Base-by-base conservation (phyloP, 306 rosid genomes). In the Ceratonia siliqua region DNA sequence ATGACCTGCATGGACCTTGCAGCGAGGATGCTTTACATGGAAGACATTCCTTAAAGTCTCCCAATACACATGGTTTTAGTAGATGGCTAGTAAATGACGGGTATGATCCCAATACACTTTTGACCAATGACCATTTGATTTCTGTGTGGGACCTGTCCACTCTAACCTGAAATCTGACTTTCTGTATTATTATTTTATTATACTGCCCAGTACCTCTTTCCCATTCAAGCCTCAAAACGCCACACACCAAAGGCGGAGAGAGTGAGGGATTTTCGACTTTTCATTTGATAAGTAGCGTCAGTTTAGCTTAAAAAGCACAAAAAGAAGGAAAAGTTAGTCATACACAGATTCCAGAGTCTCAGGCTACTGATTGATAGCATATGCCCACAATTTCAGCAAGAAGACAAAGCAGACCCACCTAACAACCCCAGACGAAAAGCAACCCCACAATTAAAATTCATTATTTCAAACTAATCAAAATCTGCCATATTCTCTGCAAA, bases 361-460 rank as follows among this genome's bases (percentile, higher is more conserved):
- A 57, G 71, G 52, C 43, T 66, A 27, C 53, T 75, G 80, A 79
- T 61, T 81, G 88, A 83, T 71, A 68, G 82, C 88, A 81, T 70
- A 67, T 78, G 73, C 87, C 89, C 86, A 70, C 84, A 82, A 80
- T 80, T 63, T 82, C 82, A 83, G 80, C 88, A 80, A 86, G 22
- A 82, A 83, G 92, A 93, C 96, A 91, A 81, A 81, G 48, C 70
- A 63, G 65, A 70, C 87, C 90, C 90, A 86, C 97, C 93, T 36
- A 89, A 72, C 86, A 76, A 68, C 54, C 69, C 59, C 85, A 17
- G 27, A 48, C 24, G 13, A 35, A 73, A 81, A 70, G 64, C 48
- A 80, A 82, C 80, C 75, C 56, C 69, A 54, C 69, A 49, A 22
- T 68, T 69, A 24, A 75, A 39, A 1, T 38, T 11, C 5, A 10